Conservation (phyloP, 352 stramenopile genomes). For the Phytophthora pluvialis region DNA sequence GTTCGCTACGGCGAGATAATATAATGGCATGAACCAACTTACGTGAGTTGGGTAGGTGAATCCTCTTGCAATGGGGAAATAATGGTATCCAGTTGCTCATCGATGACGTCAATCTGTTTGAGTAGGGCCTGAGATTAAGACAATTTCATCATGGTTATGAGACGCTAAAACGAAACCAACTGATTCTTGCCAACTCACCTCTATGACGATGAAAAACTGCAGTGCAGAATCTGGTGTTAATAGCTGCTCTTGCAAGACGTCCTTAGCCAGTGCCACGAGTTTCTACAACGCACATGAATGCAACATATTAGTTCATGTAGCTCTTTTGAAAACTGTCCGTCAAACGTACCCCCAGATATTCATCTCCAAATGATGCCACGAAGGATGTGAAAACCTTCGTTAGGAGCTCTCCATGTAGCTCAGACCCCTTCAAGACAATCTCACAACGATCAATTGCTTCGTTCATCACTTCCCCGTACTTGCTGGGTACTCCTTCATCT, state of each 20-base stretch:
- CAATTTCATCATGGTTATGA: neutral
- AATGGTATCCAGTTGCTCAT: conserved; percentile 62
- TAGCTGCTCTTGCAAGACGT: conserved; percentile 74
- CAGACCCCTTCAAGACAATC: conserved; percentile 69
- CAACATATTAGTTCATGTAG: neutral
- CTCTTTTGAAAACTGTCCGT: neutral
- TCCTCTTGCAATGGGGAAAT: conserved; percentile 47
- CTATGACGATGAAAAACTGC: conserved; percentile 71
- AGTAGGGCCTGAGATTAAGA: conserved; percentile 50
- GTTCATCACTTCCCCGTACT: conserved; percentile 48
- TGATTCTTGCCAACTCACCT: conserved; percentile 40
- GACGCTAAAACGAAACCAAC: conserved; percentile 1
- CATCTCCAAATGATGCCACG: conserved; percentile 60
- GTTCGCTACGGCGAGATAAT: neutral
- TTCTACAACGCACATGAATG: conserved; percentile 45
- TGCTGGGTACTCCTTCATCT: conserved; percentile 44
- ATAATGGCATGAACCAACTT: neutral
- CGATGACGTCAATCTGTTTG: conserved; percentile 61
- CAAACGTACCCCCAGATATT: conserved; percentile 62
- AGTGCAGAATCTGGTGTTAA: conserved; percentile 59
- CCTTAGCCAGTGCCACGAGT: conserved; percentile 53
- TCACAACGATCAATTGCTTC: conserved; percentile 61
- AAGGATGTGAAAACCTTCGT: conserved; percentile 77
- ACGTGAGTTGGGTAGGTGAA: conserved; percentile 82
- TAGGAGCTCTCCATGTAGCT: conserved; percentile 68